These are phyloP conservation scores for Colletotrichum sp. DNA, from an alignment of 2,329 filamentous ascomycete genomes.

Conservation along the genomic window DNA sequence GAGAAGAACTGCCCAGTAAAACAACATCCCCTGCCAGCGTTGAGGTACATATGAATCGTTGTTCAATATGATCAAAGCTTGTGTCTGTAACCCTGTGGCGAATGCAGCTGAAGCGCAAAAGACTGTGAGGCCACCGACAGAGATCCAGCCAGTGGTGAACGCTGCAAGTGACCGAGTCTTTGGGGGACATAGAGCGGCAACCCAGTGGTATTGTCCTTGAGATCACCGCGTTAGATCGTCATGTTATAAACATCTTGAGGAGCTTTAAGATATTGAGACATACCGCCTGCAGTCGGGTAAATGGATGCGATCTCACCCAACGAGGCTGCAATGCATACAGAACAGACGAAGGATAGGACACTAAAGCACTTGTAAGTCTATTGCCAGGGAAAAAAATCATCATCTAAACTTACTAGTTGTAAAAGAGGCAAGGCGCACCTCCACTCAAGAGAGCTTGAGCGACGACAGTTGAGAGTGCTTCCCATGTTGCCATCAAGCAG, in stretches of 20 bases:
- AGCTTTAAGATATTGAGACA: not conserved
- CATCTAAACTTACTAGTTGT: constrained; percentile 39
- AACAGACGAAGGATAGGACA: constrained; percentile 44
- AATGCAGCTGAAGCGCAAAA: constrained; percentile 52
- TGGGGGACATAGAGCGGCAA: constrained; percentile 39
- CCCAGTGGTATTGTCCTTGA: constrained; percentile 51
- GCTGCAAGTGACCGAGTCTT: constrained; percentile 36
- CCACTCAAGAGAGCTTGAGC: constrained; percentile 47
- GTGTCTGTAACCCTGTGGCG: constrained; percentile 45
- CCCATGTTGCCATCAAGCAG: constrained; percentile 57
- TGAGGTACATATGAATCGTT: constrained; percentile 40
- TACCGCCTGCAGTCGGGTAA: constrained; percentile 37
- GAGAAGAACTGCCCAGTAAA: constrained; percentile 48
- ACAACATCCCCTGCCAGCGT: constrained; percentile 50
- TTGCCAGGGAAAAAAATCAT: not conserved
- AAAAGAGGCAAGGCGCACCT: constrained; percentile 51
- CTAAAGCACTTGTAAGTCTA: constrained; percentile 26
- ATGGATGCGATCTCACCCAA: constrained; percentile 44
- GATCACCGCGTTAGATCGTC: not conserved
- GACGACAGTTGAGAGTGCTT: constrained; percentile 51
- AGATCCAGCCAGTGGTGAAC: constrained; percentile 50
- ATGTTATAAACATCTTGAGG: rapidly evolving
- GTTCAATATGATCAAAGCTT: constrained; percentile 47
- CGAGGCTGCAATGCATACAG: constrained; percentile 41
- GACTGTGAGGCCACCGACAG: constrained; percentile 48